Evolutionary conservation across 2,329 filamentous ascomycete species (phyloP).

Genomic region (Aureobasidium vineae): DNA sequence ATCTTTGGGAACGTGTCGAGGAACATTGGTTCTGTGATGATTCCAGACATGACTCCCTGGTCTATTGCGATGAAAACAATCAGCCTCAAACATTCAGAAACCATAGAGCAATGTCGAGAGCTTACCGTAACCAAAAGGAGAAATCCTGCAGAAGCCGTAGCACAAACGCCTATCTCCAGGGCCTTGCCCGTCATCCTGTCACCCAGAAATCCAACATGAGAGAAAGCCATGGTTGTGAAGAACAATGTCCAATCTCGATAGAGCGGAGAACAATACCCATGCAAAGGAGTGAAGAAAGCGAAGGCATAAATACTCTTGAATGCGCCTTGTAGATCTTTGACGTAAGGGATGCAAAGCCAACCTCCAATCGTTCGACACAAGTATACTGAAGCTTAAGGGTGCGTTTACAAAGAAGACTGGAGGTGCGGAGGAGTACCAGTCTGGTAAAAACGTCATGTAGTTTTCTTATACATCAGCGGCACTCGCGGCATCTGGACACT

Average conservation of each 20-base stretch:
- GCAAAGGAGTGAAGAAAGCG: not conserved
- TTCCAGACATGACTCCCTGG: slow-evolving; percentile 27
- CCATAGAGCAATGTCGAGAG: too few species aligned
- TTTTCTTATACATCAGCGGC: not conserved
- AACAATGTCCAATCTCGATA: too few species aligned
- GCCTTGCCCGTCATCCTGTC: slow-evolving; percentile 9
- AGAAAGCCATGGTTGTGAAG: not conserved
- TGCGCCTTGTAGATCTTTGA: not conserved
- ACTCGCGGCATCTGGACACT: not conserved
- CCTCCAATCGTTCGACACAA: too few species aligned
- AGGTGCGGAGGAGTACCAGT: not conserved
- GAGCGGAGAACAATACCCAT: not conserved
- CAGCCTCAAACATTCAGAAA: too few species aligned
- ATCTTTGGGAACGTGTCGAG: slow-evolving; percentile 10
- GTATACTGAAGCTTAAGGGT: too few species aligned
- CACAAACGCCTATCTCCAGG: slow-evolving; percentile 12
- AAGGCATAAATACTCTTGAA: not conserved
- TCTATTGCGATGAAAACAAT: not conserved
- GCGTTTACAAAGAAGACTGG: not conserved
- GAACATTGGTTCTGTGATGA: slow-evolving; percentile 23
- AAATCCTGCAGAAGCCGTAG: slow-evolving; percentile 8
- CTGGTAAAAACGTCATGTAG: not conserved
- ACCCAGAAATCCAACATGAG: not conserved
- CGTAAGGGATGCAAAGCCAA: not conserved
- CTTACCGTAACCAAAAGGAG: slow-evolving; percentile 6